Percentiles rank a stretch among this genome's conserved stretches.
Evolutionary conservation across 176 grass and related monocot genomes (phyloP).

Genomic region (Olyra latifolia): DNA sequence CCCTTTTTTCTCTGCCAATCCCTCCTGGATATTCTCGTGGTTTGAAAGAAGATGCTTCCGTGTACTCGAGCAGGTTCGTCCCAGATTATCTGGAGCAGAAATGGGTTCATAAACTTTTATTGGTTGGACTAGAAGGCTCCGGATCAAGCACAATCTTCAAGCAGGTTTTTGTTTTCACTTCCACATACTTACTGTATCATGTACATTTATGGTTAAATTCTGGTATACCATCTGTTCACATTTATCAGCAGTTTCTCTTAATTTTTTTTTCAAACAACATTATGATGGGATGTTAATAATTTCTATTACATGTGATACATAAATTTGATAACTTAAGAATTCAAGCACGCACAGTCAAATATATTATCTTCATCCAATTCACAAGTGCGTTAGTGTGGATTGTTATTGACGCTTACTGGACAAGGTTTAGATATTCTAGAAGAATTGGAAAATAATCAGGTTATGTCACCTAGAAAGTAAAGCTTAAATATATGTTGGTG

Average conservation of each 20-base stretch:
- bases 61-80: slow-evolving; percentile 39
- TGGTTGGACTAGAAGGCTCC: slow-evolving; percentile 58
- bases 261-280: neutral
- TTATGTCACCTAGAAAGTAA: neutral
- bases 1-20: slow-evolving; percentile 56
- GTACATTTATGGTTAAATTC: neutral
- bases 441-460: neutral
- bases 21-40: slow-evolving; percentile 41
- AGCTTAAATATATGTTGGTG: neutral
- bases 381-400: neutral
- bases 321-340: neutral
- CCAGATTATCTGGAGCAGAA: slow-evolving; percentile 64
- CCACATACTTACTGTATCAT: neutral
- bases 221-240: neutral
- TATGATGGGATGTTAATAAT: neutral
- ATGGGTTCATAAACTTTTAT: slow-evolving; percentile 61
- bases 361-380: neutral
- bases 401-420: neutral
- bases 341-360: neutral
- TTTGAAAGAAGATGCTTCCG: slow-evolving; percentile 38
- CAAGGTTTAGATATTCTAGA: neutral
- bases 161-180: slow-evolving; percentile 45
- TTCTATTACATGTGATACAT: neutral
- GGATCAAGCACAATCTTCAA: slow-evolving; percentile 73
- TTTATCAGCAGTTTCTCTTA: neutral